Evolutionary conservation across 345 rosid species (phyloP), one percentile per base, ranked within the genome.

Genomic region (Arabis alpina): DNA sequence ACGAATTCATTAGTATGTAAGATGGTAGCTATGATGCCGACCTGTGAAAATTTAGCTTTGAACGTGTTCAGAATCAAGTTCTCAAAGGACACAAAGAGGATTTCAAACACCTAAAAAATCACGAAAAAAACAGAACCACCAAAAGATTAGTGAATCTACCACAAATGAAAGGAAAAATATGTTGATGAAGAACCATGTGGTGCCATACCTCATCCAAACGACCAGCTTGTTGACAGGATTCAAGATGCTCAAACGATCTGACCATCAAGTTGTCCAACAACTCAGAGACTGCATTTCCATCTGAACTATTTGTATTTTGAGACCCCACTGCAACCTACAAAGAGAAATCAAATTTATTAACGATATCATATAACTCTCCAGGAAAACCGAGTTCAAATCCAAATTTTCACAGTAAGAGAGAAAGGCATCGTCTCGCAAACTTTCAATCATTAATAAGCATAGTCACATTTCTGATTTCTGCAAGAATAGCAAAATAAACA

Each of bases 11-110:
- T 32, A 39, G 36, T 3, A 34, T 12, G 63, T 3, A 19, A 42
- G 12, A 43, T 27, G 11, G 44, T 61, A 61, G 12, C 42, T 42
- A 14, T 30, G n/a, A 19, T 28, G 12, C 39, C 15, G 63, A 92
- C 98, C 96, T 92, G 96, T 9, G 90, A 51, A 68, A 89, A 86
- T 71, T 92, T 92, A 49, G 89, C 80, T 82, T 87, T 89, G 81
- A 83, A 82, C 0, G 90, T 84, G 73, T 66, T 80, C 58, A 92
- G 62, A 48, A 89, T 73, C 8, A 84, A 86, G 27, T 71, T 58
- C 72, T 58, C 76, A 75, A 92, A 89, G 19, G 96, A 85, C 76
- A 70, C 61, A 40, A 87, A 78, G 72, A 89, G 90, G 39, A 76
- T 83, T 67, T 82, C 88, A 64, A 86, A 92, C 12, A 92, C 93